phyloP scores from a whole-genome alignment of 345 rosid genomes.

The Lagerstroemia speciosa region DNA sequence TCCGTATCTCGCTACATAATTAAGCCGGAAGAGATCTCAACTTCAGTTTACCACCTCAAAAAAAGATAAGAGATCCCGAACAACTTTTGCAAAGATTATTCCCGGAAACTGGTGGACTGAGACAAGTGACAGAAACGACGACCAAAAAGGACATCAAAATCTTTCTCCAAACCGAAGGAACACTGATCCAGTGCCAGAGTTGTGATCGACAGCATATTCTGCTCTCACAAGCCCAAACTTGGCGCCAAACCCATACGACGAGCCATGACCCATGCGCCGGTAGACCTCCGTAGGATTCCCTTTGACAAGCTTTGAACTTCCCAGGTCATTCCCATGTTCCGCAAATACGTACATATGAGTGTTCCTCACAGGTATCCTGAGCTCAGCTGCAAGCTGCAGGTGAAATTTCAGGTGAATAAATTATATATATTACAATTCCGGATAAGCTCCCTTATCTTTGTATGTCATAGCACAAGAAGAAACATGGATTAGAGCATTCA shows the following conservation, averaged over 20 bases:
- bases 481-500: neutral
- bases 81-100: neutral
- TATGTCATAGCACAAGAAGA: neutral
- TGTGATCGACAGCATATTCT: slow-evolving; percentile 92
- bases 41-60: neutral
- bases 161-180: slow-evolving; percentile 95
- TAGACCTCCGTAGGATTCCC: slow-evolving; percentile 96
- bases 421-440: slow-evolving; percentile 1
- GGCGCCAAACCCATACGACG: slow-evolving; percentile 81
- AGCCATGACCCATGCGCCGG: slow-evolving; percentile 85
- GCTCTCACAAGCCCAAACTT: slow-evolving; percentile 89
- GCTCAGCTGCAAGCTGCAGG: slow-evolving; percentile 87
- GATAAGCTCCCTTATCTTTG: neutral
- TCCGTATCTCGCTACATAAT: neutral
- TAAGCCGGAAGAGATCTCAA: neutral
- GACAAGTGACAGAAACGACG: neutral
- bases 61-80: neutral
- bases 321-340: slow-evolving; percentile 93
- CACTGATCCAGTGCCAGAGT: slow-evolving; percentile 78
- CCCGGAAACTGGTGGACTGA: neutral
- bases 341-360: slow-evolving; percentile 83
- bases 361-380: slow-evolving; percentile 75
- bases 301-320: slow-evolving; percentile 90
- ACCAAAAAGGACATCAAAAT: slow-evolving; percentile 28
- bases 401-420: neutral